These are phyloP conservation scores for Botrytis porri DNA, from an alignment of 2,329 filamentous ascomycete genomes.

Conservation along the genomic window DNA sequence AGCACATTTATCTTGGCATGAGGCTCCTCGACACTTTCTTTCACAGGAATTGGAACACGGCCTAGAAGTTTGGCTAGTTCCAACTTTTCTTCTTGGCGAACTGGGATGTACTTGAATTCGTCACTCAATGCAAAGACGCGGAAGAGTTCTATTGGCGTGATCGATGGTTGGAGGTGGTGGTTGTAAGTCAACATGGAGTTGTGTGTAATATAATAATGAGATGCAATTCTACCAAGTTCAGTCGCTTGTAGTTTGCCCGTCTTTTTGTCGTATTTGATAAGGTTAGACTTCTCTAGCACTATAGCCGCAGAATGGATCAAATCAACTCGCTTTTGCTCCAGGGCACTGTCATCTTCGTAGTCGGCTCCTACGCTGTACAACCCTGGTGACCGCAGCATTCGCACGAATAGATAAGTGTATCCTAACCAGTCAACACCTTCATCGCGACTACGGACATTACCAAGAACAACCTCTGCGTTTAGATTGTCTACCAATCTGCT, in stretches of 20 bases:
- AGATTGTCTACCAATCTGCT: constrained; percentile 92
- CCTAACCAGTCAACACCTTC: constrained; percentile 99
- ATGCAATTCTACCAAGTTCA: constrained; percentile 91
- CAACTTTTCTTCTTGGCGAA: constrained; percentile 95
- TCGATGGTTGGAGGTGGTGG: constrained; percentile 87
- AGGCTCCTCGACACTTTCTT: constrained; percentile 94
- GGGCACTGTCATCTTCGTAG: constrained; percentile 84
- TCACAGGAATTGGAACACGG: constrained; percentile 90
- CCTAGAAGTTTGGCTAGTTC: constrained; percentile 89
- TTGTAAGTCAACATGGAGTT: constrained; percentile 98
- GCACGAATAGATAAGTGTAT: constrained; percentile 96
- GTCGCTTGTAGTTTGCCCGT: constrained; percentile 84
- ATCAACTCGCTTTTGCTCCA: constrained; percentile 98
- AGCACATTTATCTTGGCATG: constrained; percentile 98
- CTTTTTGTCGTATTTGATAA: constrained; percentile 95
- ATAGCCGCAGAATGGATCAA: constrained; percentile 90
- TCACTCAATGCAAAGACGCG: constrained; percentile 93
- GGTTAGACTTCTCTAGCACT: constrained; percentile 79
- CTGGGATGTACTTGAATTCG: constrained; percentile 98
- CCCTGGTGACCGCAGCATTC: constrained; percentile 93
- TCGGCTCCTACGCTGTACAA: constrained; percentile 95
- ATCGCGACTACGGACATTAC: constrained; percentile 85
- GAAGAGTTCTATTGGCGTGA: constrained; percentile 93
- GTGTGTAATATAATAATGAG: constrained; percentile 97
- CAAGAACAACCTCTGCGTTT: constrained; percentile 93